Conservation (phyloP, 2,329 filamentous ascomycete species). For the Penicillium sp. region DNA sequence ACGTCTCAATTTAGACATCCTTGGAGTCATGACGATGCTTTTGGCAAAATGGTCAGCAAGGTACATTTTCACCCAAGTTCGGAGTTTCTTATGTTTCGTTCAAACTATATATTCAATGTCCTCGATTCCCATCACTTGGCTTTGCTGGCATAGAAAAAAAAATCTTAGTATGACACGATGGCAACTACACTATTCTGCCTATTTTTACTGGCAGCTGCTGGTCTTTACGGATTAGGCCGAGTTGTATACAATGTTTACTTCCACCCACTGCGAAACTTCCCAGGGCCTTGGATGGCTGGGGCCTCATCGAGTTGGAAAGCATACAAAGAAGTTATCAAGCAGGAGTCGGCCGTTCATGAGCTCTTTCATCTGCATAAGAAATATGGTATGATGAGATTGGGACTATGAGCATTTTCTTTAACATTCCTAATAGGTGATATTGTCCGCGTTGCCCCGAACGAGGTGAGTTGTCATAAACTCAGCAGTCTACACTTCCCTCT, state of each 20-base stretch:
- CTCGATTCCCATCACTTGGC: neutral
- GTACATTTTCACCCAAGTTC: neutral
- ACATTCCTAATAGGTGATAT: neutral
- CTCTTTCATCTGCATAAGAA: neutral
- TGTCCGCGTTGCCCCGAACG: conserved; percentile 1
- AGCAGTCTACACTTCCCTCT: neutral
- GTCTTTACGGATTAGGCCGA: neutral
- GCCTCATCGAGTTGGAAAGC: conserved; percentile 14
- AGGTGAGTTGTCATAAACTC: neutral
- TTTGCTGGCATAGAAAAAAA: neutral
- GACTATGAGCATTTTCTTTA: neutral
- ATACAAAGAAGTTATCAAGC: conserved; percentile 14
- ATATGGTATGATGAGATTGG: neutral
- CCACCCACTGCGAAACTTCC: conserved; percentile 16
- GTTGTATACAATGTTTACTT: conserved; percentile 9
- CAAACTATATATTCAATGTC: neutral
- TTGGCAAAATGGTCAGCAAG: neutral
- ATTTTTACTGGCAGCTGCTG: neutral
- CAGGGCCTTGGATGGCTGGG: conserved; percentile 12
- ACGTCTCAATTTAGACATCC: neutral
- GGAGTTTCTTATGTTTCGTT: neutral
- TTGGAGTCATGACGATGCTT: neutral
- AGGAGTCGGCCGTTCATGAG: conserved; percentile 8
- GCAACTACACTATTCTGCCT: neutral
- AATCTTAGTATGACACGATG: neutral